Evolutionary conservation across 805 yeast species (phyloP).

Genomic region (Scheffersomyces coipomensis): DNA sequence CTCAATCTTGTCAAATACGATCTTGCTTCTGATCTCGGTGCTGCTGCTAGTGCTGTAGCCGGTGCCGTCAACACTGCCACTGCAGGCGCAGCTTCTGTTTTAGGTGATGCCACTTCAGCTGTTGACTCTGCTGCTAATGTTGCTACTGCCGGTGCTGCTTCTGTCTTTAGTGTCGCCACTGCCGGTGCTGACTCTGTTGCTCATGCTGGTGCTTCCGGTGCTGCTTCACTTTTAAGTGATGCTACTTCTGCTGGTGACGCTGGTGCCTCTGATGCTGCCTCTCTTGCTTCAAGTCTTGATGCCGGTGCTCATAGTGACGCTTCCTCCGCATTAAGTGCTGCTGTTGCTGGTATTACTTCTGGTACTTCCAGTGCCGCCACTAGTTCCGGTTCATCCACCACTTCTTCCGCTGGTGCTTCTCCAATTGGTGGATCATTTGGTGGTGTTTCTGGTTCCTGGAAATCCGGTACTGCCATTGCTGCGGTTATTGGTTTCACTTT

Average conservation of each 20-base stretch:
- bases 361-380: slow-evolving; percentile 6
- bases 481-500: slow-evolving; percentile 36
- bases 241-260: slow-evolving; percentile 10
- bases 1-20: neutral
- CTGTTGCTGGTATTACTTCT: slow-evolving; percentile 6
- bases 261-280: slow-evolving; percentile 6
- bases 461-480: slow-evolving; percentile 34
- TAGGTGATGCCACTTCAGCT: slow-evolving; percentile 11
- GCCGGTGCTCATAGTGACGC: slow-evolving; percentile 6
- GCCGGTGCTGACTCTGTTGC: slow-evolving; percentile 14
- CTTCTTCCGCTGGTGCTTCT: slow-evolving; percentile 11
- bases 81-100: slow-evolving; percentile 9
- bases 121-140: slow-evolving; percentile 11
- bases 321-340: slow-evolving; percentile 6
- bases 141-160: slow-evolving; percentile 9
- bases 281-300: slow-evolving; percentile 7
- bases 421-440: neutral
- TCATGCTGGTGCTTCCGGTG: slow-evolving; percentile 7
- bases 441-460: slow-evolving; percentile 29
- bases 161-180: slow-evolving; percentile 9
- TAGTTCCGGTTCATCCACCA: slow-evolving; percentile 12
- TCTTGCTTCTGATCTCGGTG: slow-evolving; percentile 8
- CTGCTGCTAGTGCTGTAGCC: slow-evolving; percentile 9
- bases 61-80: slow-evolving; percentile 11
- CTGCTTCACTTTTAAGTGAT: slow-evolving; percentile 8